Evolutionary conservation across 108 stramenopile species (phyloP).

Genomic region (Cyclotella baltica): DNA sequence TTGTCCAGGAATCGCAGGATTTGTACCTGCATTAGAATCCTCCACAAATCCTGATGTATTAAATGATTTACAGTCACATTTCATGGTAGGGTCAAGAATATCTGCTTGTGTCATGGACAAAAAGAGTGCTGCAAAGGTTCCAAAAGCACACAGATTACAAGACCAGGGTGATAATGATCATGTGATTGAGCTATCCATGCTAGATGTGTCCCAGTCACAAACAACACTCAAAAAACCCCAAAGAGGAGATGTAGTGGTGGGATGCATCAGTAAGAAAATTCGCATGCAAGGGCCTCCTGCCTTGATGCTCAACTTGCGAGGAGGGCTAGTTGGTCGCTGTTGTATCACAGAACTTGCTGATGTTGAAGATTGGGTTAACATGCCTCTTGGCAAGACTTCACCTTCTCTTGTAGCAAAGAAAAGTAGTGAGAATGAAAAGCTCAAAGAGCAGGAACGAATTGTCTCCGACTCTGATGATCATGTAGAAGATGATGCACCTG

Average conservation of each 20-base stretch:
- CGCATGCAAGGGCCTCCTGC: conserved; percentile 65
- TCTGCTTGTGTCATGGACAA: conserved; percentile 69
- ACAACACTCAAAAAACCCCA: conserved; percentile 56
- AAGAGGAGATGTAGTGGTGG: conserved; percentile 71
- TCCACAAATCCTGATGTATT: conserved; percentile 63
- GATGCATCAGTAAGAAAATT: conserved; percentile 62
- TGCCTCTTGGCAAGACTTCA: conserved; percentile 72
- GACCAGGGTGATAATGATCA: conserved; percentile 40
- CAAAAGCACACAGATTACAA: conserved; percentile 25
- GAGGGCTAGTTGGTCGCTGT: conserved; percentile 78
- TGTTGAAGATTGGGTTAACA: conserved; percentile 86
- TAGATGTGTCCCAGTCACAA: conserved; percentile 38
- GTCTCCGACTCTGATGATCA: conserved; percentile 48
- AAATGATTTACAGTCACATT: conserved; percentile 63
- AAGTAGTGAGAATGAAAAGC: conserved; percentile 17
- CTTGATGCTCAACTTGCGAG: conserved; percentile 82
- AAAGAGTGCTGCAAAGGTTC: conserved; percentile 35
- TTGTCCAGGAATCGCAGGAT: conserved; percentile 72
- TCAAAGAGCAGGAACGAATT: conserved; percentile 27
- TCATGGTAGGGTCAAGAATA: conserved; percentile 64
- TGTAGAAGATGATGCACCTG: too few relatives aligned
- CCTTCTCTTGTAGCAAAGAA: not conserved
- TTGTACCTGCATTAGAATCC: conserved; percentile 78
- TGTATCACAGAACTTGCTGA: conserved; percentile 86
- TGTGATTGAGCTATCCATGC: conserved; percentile 52